Base-by-base conservation (phyloP, 352 stramenopile species). In the Elongisporangium anandrum region DNA sequence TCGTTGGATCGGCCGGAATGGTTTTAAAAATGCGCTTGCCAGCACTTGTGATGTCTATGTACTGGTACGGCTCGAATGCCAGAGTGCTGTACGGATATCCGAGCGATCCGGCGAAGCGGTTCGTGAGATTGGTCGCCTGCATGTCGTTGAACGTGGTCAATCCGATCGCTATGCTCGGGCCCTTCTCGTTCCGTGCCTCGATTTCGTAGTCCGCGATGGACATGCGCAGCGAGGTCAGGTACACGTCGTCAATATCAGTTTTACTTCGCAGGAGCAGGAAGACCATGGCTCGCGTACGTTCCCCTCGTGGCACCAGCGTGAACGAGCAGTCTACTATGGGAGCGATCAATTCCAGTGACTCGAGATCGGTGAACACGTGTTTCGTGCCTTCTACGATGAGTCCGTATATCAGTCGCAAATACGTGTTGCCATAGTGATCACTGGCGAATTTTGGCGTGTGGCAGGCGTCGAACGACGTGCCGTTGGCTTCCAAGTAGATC, bases 401-500 rank as follows among this genome's bases (percentile, higher is more conserved):
- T 10, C 45, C 19, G 41, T 69, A 76, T 2, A 63, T 53, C 0
- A 21, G 13, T 38, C 71, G 57, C 39, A 73, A 23, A 23, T 65
- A 69, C 4, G 23, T 19, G 1, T 49, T 38, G 22, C 22, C 29
- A 52, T 84, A 84, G 17, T 81, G 63, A 0, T 63, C 34, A 2
- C 23, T 24, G 23, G 66, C 47, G 21, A 76, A 69, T 8, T 19
- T 24, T 4, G 56, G 53, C 4, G 66, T 38, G 6, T 51, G 51
- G 23, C 66, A 73, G 1, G 65, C 50, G 9, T 57, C 47, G 16
- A 64, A 65, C 13, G 63, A 82, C 3, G 50, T 55, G 1, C 50
- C 66, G 1, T 58, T 20, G 10, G 47, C 61, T 48, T 76, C 56
- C 15, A 81, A 51, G 41, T 57, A 86, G 2, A 86, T 16, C 5